A percentile compares a stretch with the other conserved stretches of the same genome.
Evolutionary conservation across 495 filamentous ascomycete genomes (phyloP).

Genomic region (Penicillium atrosanguineum): DNA sequence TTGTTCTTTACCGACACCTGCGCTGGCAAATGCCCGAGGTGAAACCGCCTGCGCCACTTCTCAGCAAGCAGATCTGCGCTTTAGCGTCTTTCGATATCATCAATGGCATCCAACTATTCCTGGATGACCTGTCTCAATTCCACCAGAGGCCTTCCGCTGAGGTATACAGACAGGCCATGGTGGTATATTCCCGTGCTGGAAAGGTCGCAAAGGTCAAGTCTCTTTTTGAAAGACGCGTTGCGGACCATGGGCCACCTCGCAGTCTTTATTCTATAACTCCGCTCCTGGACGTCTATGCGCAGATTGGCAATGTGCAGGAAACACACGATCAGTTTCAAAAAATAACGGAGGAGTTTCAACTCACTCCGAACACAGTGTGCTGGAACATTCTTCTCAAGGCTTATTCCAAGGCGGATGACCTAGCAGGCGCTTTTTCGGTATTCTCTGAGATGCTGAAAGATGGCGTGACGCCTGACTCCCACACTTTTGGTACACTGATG

Average conservation of each 20-base stretch:
- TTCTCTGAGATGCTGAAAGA: slow-evolving; percentile 55
- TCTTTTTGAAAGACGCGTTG: slow-evolving; percentile 33
- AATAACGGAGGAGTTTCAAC: slow-evolving; percentile 49
- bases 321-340: slow-evolving; percentile 59
- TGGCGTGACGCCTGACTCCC: slow-evolving; percentile 47
- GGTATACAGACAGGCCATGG: slow-evolving; percentile 32
- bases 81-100: slow-evolving; percentile 28
- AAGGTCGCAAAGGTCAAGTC: slow-evolving; percentile 29
- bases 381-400: slow-evolving; percentile 82
- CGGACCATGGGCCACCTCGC: slow-evolving; percentile 35
- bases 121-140: slow-evolving; percentile 48
- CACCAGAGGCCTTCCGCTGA: slow-evolving; percentile 23
- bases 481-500: slow-evolving; percentile 72
- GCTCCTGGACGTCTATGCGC: slow-evolving; percentile 65
- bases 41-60: slow-evolving; percentile 18
- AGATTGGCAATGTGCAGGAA: slow-evolving; percentile 56
- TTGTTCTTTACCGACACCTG: slow-evolving; percentile 43
- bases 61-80: slow-evolving; percentile 21
- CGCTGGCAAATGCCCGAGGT: slow-evolving; percentile 26
- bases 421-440: slow-evolving; percentile 56
- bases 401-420: slow-evolving; percentile 61
- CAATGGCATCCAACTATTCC: slow-evolving; percentile 44
- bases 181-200: slow-evolving; percentile 30
- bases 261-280: slow-evolving; percentile 37
- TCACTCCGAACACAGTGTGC: slow-evolving; percentile 51